Evolutionary conservation across 495 filamentous ascomycete genomes (phyloP), one percentile per base, ranked within the genome.

Genomic region (Talaromyces trachyspermus): DNA sequence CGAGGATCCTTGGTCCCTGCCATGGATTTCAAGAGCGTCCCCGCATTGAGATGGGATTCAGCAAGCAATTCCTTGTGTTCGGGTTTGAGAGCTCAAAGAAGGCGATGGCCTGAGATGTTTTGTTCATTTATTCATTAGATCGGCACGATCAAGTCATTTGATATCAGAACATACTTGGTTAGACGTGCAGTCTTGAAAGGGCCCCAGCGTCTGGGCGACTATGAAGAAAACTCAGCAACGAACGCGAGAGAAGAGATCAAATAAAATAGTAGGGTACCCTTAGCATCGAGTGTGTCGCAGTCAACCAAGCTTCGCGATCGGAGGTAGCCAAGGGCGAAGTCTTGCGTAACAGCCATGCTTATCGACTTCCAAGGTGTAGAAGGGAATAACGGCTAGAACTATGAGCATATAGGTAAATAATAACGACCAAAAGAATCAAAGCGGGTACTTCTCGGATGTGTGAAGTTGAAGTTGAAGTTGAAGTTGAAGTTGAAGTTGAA

Each of bases 141-240:
- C n/a, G n/a, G n/a, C n/a, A n/a, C n/a, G n/a, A n/a, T n/a, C n/a
- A n/a, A 25, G 12, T 25, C 22, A 17, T 5, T 46, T 18, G 29
- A 29, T 20, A 25, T 44, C 14, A 23, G 5, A 1, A 14, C 55
- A 40, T 58, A 79, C 78, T 61, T 83, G 80, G 48, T 83, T 84
- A 2, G 80, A 83, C n/a, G 80, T 84, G 53, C 76, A 83, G 50
- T 84, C 79, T 15, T 70, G 65, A 51, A 84, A 85, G 0, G 77
- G 78, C 10, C 79, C 80, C 0, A 80, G 56, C 12, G 68, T 56
- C 51, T 63, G 68, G n/a, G 76, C 71, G 5, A 81, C 79, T 79
- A 35, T 10, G 35, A n/a, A 37, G 3, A 29, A 40, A 5, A 25
- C 8, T 46, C 30, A 38, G 38, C 11, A 37, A 23, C 43, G 24